Evolutionary conservation across 192 early-diverging fungal genomes (phyloP).

Genomic region (Backusella psychrophila): DNA sequence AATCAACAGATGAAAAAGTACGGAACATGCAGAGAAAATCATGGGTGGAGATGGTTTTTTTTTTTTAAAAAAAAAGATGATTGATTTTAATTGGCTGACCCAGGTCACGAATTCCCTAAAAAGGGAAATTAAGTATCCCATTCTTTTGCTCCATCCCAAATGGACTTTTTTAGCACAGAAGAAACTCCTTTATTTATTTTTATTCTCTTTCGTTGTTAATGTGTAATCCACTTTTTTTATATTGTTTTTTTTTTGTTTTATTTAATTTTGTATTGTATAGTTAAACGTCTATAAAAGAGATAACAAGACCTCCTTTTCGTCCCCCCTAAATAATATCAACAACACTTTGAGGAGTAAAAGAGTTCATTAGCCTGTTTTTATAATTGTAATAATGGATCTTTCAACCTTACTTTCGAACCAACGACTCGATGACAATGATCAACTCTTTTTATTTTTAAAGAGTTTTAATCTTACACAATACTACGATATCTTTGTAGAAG

Average conservation of each 20-base stretch:
- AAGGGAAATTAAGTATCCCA: background rate
- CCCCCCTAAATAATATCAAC: background rate
- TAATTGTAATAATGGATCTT: background rate
- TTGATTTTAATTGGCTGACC: background rate
- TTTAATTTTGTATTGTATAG: background rate
- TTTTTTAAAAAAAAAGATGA: background rate
- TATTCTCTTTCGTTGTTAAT: background rate
- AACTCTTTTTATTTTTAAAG: conserved; percentile 11
- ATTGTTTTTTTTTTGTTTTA: background rate
- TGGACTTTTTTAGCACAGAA: background rate
- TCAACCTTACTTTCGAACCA: background rate
- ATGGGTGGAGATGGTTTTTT: background rate
- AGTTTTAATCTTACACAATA: conserved; percentile 33
- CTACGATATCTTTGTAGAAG: conserved; percentile 31
- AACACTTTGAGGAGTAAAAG: background rate
- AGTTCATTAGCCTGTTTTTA: background rate
- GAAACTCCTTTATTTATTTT: background rate
- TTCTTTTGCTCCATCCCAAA: background rate
- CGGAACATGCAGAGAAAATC: background rate
- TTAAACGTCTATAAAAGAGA: background rate
- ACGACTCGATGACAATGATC: background rate
- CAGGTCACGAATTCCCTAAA: background rate
- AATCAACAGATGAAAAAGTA: background rate
- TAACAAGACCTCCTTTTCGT: background rate
- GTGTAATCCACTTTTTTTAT: background rate